phyloP scores from a whole-genome alignment of 768 basidiomycete genomes.

The Amanita pseudoporphyria region DNA sequence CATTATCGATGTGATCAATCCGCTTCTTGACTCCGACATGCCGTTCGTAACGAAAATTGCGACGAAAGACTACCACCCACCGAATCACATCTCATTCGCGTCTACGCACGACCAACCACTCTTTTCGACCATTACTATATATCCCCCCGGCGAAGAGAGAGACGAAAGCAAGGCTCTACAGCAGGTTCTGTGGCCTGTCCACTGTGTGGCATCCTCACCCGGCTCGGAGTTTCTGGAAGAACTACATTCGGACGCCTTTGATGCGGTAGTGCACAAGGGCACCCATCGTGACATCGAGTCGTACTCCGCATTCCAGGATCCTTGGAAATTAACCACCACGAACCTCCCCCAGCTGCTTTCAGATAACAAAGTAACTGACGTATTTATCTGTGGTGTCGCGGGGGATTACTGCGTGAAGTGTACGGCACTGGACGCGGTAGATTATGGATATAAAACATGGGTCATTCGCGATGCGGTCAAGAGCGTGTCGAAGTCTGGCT shows the following conservation, averaged over 20 bases:
- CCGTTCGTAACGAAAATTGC: conserved; percentile 44
- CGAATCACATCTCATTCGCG: conserved; percentile 62
- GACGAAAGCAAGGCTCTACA: conserved; percentile 21
- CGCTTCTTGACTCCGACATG: conserved; percentile 37
- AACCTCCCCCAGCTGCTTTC: conserved; percentile 35
- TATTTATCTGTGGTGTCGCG: conserved; percentile 62
- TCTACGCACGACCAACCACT: conserved; percentile 28
- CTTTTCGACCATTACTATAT: conserved; percentile 33
- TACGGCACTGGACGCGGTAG: conserved; percentile 44
- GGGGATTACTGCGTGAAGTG: conserved; percentile 71
- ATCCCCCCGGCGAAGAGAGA: conserved; percentile 27
- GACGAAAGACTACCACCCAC: conserved; percentile 52
- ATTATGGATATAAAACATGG: conserved; percentile 41
- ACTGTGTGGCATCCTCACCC: conserved; percentile 52
- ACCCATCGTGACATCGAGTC: conserved; percentile 53
- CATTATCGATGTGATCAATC: conserved; percentile 47
- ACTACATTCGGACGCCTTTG: conserved; percentile 30
- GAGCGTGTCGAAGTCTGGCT: conserved; percentile 24
- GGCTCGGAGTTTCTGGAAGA: conserved; percentile 56
- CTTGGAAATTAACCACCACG: conserved; percentile 38
- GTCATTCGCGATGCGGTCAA: conserved; percentile 39
- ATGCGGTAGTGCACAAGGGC: conserved; percentile 45
- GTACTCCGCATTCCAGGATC: conserved; percentile 72
- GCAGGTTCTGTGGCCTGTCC: conserved; percentile 74
- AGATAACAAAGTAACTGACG: conserved; percentile 36